Conservation (phyloP, 805 yeast species). For the Saturnispora kantuleensis region DNA sequence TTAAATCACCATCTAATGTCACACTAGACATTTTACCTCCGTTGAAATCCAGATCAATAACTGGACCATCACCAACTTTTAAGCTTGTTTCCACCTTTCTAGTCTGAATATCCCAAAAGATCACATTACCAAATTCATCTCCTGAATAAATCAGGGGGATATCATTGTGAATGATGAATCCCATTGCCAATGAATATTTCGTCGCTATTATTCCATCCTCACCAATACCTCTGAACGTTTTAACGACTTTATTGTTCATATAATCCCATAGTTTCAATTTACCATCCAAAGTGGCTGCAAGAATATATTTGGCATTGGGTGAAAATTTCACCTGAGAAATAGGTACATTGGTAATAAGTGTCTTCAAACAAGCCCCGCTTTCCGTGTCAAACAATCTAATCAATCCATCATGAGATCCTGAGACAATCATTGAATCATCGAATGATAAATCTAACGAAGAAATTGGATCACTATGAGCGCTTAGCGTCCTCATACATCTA, state of each 20-base stretch:
- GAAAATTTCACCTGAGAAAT: slow-evolving; percentile 64
- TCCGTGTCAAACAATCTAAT: slow-evolving; percentile 80
- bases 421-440: slow-evolving; percentile 73
- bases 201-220: slow-evolving; percentile 29
- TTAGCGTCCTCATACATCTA: slow-evolving; percentile 60
- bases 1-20: slow-evolving; percentile 24
- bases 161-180: slow-evolving; percentile 33
- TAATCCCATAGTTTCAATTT: slow-evolving; percentile 77
- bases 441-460: slow-evolving; percentile 62
- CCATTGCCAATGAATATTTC: slow-evolving; percentile 42
- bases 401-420: slow-evolving; percentile 87
- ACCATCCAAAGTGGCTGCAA: slow-evolving; percentile 78
- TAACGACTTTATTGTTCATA: slow-evolving; percentile 68
- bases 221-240: slow-evolving; percentile 36
- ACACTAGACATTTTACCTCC: slow-evolving; percentile 28
- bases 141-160: slow-evolving; percentile 48
- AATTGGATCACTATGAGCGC: slow-evolving; percentile 91
- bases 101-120: slow-evolving; percentile 61
- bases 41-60: slow-evolving; percentile 34
- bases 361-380: slow-evolving; percentile 86
- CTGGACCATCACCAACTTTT: slow-evolving; percentile 18
- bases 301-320: slow-evolving; percentile 70
- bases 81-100: slow-evolving; percentile 33
- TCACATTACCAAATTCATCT: slow-evolving; percentile 41
- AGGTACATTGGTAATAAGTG: slow-evolving; percentile 74